Evolutionary conservation across 2,329 filamentous ascomycete species (phyloP).

Genomic region (Pseudopithomyces chartarum): DNA sequence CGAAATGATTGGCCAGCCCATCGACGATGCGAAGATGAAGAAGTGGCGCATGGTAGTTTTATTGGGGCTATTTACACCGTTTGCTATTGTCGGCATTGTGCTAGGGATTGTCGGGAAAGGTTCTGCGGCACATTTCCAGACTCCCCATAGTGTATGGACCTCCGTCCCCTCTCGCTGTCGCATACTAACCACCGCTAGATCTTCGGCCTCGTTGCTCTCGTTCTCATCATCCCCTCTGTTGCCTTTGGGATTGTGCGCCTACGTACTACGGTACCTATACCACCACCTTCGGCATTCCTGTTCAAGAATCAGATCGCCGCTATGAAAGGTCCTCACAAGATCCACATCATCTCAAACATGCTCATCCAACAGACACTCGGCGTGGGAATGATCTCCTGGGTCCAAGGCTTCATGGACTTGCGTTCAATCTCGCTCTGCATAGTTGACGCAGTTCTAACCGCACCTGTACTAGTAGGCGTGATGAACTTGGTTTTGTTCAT

Average conservation of each 20-base stretch:
- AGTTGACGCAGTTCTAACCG: slow-evolving; percentile 31
- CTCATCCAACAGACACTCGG: slow-evolving; percentile 23
- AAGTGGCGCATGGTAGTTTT: slow-evolving; percentile 30
- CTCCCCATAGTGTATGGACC: slow-evolving; percentile 27
- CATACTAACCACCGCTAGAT: slow-evolving; percentile 17
- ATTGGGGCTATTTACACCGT: slow-evolving; percentile 21
- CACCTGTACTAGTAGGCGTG: slow-evolving; percentile 18
- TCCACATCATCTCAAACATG: slow-evolving; percentile 27
- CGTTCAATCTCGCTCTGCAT: slow-evolving; percentile 32
- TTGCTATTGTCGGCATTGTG: slow-evolving; percentile 22
- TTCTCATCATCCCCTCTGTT: slow-evolving; percentile 26
- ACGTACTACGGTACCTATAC: slow-evolving; percentile 24
- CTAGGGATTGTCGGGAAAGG: slow-evolving; percentile 34
- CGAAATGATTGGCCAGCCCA: slow-evolving; percentile 25
- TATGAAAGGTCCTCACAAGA: slow-evolving; percentile 27
- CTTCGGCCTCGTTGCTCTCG: slow-evolving; percentile 26
- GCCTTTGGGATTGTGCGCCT: slow-evolving; percentile 24
- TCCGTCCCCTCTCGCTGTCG: neutral
- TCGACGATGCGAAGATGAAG: slow-evolving; percentile 28
- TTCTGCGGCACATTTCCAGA: slow-evolving; percentile 27
- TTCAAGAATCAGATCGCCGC: slow-evolving; percentile 26
- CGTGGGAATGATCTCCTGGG: slow-evolving; percentile 25
- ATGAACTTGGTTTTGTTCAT: slow-evolving; percentile 24
- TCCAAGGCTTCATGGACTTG: slow-evolving; percentile 28
- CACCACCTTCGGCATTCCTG: slow-evolving; percentile 20